phyloP scores from a whole-genome alignment of 192 early-diverging fungal genomes.

The Podila clonocystis region DNA sequence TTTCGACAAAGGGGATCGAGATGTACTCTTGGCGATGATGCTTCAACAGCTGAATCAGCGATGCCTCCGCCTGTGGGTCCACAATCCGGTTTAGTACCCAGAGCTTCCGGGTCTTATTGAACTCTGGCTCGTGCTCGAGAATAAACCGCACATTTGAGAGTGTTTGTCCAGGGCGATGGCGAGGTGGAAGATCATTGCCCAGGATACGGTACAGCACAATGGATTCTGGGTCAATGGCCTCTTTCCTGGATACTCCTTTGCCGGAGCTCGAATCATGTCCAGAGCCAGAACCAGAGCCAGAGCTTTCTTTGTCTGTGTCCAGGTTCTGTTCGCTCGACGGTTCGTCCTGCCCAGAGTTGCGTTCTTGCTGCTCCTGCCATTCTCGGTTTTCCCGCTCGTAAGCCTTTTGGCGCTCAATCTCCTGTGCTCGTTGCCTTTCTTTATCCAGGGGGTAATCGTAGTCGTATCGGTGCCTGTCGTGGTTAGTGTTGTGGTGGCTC shows the following conservation, averaged over 20 bases:
- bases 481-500: constrained; percentile 23
- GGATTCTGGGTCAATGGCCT: constrained; percentile 34
- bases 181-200: constrained; percentile 71
- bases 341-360: background rate
- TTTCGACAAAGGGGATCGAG: constrained; percentile 61
- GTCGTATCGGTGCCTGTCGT: constrained; percentile 46
- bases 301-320: background rate
- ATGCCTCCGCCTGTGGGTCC: constrained; percentile 61
- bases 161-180: constrained; percentile 69
- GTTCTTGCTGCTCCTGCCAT: constrained; percentile 3
- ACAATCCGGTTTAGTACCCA: constrained; percentile 73
- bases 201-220: constrained; percentile 65
- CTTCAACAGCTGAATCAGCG: constrained; percentile 63
- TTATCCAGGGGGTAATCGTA: constrained; percentile 43
- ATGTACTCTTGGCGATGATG: constrained; percentile 64
- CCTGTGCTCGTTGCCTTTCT: constrained; percentile 25
- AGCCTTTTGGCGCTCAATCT: constrained; percentile 34
- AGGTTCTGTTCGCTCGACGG: background rate
- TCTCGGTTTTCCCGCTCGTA: constrained; percentile 3
- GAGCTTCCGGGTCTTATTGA: constrained; percentile 64
- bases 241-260: background rate
- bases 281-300: background rate
- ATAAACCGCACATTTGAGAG: constrained; percentile 68
- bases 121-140: constrained; percentile 65
- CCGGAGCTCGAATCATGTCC: background rate